phyloP scores from a whole-genome alignment of 2,329 filamentous ascomycete species.

The Penicillium sp. region DNA sequence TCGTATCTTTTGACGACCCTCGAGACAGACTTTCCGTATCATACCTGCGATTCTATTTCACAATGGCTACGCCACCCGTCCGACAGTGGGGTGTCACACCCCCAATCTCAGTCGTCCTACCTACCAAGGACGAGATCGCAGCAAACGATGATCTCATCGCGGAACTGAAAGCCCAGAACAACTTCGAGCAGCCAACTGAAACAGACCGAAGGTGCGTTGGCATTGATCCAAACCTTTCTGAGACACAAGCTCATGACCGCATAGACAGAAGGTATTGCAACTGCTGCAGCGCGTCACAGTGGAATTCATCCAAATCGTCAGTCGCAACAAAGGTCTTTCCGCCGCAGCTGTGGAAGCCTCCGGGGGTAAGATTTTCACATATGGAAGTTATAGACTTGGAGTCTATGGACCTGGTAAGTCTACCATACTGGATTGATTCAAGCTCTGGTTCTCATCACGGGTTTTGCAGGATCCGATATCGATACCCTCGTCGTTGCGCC shows the following conservation, averaged over 20 bases:
- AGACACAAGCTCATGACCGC: slow-evolving; percentile 3
- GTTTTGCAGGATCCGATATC: slow-evolving; percentile 78
- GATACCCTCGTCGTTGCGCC: slow-evolving; percentile 93
- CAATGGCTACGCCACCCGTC: slow-evolving; percentile 39
- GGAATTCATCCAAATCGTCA: slow-evolving; percentile 84
- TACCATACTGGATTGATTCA: not conserved
- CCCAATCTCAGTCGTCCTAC: slow-evolving; percentile 75
- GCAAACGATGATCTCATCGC: slow-evolving; percentile 78
- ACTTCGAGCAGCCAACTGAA: slow-evolving; percentile 82
- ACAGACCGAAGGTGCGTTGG: slow-evolving; percentile 73
- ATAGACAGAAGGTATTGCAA: slow-evolving; percentile 70
- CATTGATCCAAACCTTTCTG: not conserved
- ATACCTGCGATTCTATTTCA: not conserved
- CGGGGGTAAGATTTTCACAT: slow-evolving; percentile 91
- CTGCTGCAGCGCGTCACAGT: slow-evolving; percentile 78
- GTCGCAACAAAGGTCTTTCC: slow-evolving; percentile 71
- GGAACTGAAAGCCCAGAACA: slow-evolving; percentile 85
- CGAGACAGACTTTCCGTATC: not conserved
- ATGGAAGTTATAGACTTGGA: slow-evolving; percentile 91
- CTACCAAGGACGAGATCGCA: slow-evolving; percentile 74
- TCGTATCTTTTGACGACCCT: slow-evolving; percentile 14
- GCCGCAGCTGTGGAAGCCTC: slow-evolving; percentile 78
- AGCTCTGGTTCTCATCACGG: not conserved
- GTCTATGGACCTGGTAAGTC: slow-evolving; percentile 77
- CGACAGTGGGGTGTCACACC: slow-evolving; percentile 74